Evolutionary conservation across 805 yeast species (phyloP), one percentile per base, ranked within the genome.

Genomic region (Brettanomyces bruxellensis): DNA sequence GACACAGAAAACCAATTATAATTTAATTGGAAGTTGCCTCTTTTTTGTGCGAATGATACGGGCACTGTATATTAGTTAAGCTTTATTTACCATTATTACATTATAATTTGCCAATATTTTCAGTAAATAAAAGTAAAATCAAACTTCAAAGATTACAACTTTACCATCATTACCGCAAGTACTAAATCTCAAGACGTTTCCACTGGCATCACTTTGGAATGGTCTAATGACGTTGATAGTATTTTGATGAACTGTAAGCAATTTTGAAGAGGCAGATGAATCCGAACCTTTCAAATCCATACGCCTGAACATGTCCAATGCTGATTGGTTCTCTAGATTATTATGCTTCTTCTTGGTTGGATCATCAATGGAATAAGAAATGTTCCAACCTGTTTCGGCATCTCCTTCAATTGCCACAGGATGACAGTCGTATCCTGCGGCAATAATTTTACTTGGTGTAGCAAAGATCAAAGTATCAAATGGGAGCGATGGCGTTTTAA

Each of bases 221-320:
- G 78, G 69, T 54, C 79, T 73, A 46, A 91, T 64, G 43, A 79
- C 75, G 45, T 84, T 78, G 61, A 93, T 83, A 34, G 96, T 82
- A 68, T 91, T 93, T 67, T 90, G 96, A 68, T 93, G 98, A 49
- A 86, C 77, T 13, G 96, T 88, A 45, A 75, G 75, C 64, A 84
- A 72, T 36, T 69, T 73, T 32, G 74, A 65, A 37, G 72, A 69
- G 30, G 62, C 62, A 47, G 66, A 71, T 45, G 69, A 69, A 56
- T 69, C 71, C 47, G 86, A 77, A 49, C 99, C 99, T 72, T 89
- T 93, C 64, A 91, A 76, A 68, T 93, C 99, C 75, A 93, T 71
- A 66, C 91, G 96, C 66, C 87, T 82, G 71, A 93, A 93, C 90
- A 91, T 88, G 69, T 86, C 85, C 64, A 93, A 76, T 5, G 95